Evolutionary conservation across 805 yeast species (phyloP), one percentile per base, ranked within the genome.

Genomic region (Metschnikowia santaceciliae): DNA sequence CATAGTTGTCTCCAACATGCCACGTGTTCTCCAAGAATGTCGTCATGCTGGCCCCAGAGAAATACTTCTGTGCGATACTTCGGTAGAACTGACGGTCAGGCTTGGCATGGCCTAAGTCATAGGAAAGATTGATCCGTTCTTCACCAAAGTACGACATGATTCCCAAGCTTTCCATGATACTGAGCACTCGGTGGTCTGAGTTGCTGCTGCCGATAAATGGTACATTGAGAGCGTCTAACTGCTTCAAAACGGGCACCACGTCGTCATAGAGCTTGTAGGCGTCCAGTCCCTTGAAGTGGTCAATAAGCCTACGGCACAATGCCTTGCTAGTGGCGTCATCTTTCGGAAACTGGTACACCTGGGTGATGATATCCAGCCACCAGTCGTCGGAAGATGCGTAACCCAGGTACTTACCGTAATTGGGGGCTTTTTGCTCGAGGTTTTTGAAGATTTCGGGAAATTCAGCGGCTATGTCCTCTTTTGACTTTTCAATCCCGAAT

Each of bases 1-100:
- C 66, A 35, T 72, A 63, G 55, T 78, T 81, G 60, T 86, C 91
- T 0, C 92, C 92, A 44, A 84, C 67, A 61, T 86, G 92, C 88
- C 87, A 84, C 45, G 72, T 38, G 48, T 50, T 42, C 33, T 52
- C 61, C 52, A 57, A 52, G 34, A 48, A 58, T 20, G 39, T 41
- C 15, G 53, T 39, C 55, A 50, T 46, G 33, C 30, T 17, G 14
- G 7, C 8, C 20, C 41, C 43, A 4, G 36, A 38, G 42, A 22
- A 42, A 45, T 47, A 48, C n/a, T 45, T 19, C 10, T 42, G 37
- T n/a, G 47, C 37, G 22, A 56, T 49, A 17, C 33, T 19, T 34
- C 47, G 63, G 59, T 57, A 85, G 55, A 85, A 78, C 34, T 52
- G 61, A 3, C 62, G 61, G 45, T 72, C 67, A 0, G 90, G 90